phyloP scores from a whole-genome alignment of 73 alveolate species.

The Tetrahymena borealis region DNA sequence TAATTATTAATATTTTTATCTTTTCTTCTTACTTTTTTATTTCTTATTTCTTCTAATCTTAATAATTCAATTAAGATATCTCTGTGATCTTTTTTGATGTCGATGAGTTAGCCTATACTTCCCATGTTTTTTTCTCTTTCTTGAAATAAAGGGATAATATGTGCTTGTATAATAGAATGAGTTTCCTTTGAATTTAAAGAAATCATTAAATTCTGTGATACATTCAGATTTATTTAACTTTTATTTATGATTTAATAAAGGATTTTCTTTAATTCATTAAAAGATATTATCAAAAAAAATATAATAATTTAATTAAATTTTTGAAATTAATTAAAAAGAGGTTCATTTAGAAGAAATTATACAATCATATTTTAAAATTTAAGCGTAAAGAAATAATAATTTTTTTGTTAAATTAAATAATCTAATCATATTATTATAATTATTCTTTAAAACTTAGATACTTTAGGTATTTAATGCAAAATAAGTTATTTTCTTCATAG shows the following conservation, averaged over 20 bases:
- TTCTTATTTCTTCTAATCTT: neutral
- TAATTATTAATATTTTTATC: neutral
- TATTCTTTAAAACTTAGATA: no score
- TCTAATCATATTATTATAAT: no score
- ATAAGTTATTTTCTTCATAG: no score
- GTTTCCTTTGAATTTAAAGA: neutral
- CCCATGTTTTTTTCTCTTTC: no score
- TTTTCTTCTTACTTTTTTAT: neutral
- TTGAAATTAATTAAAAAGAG: neutral
- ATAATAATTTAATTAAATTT: neutral
- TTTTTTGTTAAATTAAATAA: no score
- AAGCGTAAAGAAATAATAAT: no score
- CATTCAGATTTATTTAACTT: neutral
- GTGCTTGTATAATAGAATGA: neutral
- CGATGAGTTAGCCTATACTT: no score
- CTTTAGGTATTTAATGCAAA: no score
- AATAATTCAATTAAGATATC: neutral
- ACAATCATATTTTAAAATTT: no score
- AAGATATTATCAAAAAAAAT: neutral
- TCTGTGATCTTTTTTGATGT: no score
- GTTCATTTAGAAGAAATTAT: no score
- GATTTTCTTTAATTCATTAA: neutral
- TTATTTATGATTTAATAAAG: neutral
- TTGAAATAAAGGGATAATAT: neutral
- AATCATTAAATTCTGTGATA: neutral